Percentiles rank a stretch among this genome's conserved stretches.
phyloP scores from a whole-genome alignment of 257 asterid species.

The Echium plantagineum region DNA sequence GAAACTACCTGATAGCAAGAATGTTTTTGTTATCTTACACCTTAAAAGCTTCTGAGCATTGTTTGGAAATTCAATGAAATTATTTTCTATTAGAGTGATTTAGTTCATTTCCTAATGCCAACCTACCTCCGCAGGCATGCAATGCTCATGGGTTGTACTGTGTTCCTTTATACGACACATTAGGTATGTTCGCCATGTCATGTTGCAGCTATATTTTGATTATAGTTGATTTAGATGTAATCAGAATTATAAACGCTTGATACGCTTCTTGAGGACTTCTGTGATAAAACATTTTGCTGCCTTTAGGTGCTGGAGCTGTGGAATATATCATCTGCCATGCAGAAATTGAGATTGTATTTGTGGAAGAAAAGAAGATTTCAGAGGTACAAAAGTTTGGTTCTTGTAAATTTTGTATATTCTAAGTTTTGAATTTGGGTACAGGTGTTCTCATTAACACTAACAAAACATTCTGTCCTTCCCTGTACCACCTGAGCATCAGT shows the following conservation, averaged over 20 bases:
- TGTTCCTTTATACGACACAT: constrained; percentile 72
- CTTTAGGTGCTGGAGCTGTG: constrained; percentile 72
- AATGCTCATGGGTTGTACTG: constrained; percentile 71
- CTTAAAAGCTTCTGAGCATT: not conserved
- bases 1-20: too few relatives aligned
- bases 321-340: constrained; percentile 68
- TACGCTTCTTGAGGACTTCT: not conserved
- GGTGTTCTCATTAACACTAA: too few relatives aligned
- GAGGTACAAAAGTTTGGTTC: constrained; percentile 34
- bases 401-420: not conserved
- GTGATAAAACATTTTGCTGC: constrained; percentile 2
- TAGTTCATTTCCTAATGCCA: not conserved
- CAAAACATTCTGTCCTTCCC: not conserved
- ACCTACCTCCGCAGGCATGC: constrained; percentile 48
- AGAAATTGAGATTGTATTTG: constrained; percentile 55
- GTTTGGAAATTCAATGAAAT: not conserved
- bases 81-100: not conserved
- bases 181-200: constrained; percentile 29
- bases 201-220: too few relatives aligned
- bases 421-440: too few relatives aligned
- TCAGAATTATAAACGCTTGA: not conserved
- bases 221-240: not conserved
- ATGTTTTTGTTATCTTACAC: not conserved
- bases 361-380: constrained; percentile 51
- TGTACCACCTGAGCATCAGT: not conserved